phyloP scores from a whole-genome alignment of 2,329 filamentous ascomycete genomes.

The Xenoacremonium recifei region DNA sequence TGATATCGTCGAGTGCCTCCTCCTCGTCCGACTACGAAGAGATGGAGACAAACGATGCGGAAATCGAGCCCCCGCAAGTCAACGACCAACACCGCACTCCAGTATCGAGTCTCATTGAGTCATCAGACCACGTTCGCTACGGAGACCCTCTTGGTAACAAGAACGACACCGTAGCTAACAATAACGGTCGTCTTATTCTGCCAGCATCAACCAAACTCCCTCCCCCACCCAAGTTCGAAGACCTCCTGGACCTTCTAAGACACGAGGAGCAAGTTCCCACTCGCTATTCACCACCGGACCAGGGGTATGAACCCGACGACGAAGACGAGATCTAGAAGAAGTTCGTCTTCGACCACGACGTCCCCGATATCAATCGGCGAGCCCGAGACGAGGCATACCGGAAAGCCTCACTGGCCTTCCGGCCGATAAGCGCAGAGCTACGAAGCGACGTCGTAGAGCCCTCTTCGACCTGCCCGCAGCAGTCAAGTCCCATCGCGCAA shows the following conservation, averaged over 20 bases:
- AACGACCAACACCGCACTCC: not conserved
- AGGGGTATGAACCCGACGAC: slow-evolving; percentile 3
- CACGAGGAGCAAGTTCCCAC: slow-evolving; percentile 7
- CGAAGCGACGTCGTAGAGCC: slow-evolving; percentile 18
- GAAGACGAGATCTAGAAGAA: slow-evolving; percentile 29
- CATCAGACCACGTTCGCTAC: no score
- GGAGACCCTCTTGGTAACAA: no score
- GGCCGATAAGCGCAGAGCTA: slow-evolving; percentile 2
- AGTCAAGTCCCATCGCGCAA: slow-evolving; percentile 3
- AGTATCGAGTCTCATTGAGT: no score
- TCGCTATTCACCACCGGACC: not conserved
- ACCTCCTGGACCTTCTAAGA: slow-evolving; percentile 20
- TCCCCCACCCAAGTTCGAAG: slow-evolving; percentile 10
- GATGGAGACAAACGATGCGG: no score
- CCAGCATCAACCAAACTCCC: slow-evolving; percentile 2
- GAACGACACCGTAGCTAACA: not conserved
- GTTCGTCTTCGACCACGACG: slow-evolving; percentile 26
- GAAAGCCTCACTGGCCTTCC: slow-evolving; percentile 16
- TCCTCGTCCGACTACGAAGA: no score
- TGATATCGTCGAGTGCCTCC: no score
- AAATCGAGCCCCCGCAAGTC: not conserved
- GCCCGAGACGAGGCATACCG: slow-evolving; percentile 19
- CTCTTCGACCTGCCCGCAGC: slow-evolving; percentile 12
- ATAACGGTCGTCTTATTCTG: slow-evolving; percentile 2
- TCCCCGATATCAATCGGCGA: slow-evolving; percentile 14